A percentile compares a stretch with the other conserved stretches of the same genome.
Conservation (phyloP, 2,329 filamentous ascomycete species). For the Cordyceps pruinosa region DNA sequence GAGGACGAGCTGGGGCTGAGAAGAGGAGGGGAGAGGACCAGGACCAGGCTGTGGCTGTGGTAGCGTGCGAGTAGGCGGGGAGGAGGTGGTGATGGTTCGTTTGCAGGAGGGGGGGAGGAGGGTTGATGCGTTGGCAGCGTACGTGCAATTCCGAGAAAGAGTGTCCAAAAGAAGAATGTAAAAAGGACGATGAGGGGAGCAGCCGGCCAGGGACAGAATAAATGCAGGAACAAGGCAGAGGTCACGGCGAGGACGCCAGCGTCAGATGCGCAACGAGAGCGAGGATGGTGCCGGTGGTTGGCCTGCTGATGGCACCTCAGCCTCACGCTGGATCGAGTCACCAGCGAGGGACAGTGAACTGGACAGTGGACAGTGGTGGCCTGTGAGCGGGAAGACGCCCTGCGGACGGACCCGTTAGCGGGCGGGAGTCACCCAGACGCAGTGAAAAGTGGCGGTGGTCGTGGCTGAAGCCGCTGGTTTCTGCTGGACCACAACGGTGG, state of each 20-base stretch:
- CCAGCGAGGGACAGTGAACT: too few relatives aligned
- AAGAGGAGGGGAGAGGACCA: neutral
- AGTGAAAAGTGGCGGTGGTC: neutral
- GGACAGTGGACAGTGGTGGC: conserved; percentile 2
- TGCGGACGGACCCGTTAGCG: neutral
- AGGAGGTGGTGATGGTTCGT: neutral
- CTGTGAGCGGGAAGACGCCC: neutral
- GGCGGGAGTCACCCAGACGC: neutral
- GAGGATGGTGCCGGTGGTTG: conserved; percentile 19
- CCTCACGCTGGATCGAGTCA: conserved; percentile 28
- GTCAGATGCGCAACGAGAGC: conserved; percentile 19
- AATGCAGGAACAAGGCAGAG: conserved; percentile 21
- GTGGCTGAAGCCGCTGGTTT: neutral
- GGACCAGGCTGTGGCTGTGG: conserved; percentile 5
- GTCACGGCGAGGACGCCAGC: conserved; percentile 9
- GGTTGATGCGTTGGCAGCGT: conserved; percentile 4
- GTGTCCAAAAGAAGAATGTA: conserved; percentile 12
- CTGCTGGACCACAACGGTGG: too few relatives aligned
- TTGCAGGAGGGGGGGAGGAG: neutral
- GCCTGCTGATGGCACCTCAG: conserved; percentile 38
- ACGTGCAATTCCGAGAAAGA: conserved; percentile 7
- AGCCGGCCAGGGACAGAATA: conserved; percentile 18
- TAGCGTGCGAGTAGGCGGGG: neutral
- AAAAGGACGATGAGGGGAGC: conserved; percentile 8
- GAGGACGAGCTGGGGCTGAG: neutral